Evolutionary conservation across 495 filamentous ascomycete genomes (phyloP), one percentile per base, ranked within the genome.

Genomic region (Podospora didyma): DNA sequence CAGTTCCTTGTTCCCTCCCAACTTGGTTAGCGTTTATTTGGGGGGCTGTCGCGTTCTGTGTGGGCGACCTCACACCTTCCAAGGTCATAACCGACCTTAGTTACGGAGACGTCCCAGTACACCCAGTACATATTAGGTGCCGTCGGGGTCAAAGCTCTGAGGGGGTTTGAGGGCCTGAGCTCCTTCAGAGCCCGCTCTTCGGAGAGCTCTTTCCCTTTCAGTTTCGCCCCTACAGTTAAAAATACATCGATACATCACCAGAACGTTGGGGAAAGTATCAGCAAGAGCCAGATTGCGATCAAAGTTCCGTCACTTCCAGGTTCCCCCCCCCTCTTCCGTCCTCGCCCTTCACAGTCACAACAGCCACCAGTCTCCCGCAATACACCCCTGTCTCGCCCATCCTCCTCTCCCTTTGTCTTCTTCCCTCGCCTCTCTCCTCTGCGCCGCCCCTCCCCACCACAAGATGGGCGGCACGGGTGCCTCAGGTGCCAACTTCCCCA

Each of bases 91-190:
- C n/a, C n/a, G n/a, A n/a, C n/a, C n/a, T n/a, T n/a, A n/a, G n/a
- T n/a, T n/a, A n/a, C n/a, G n/a, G n/a, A n/a, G n/a, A n/a, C n/a
- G n/a, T n/a, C n/a, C n/a, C n/a, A n/a, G n/a, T n/a, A n/a, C n/a
- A n/a, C n/a, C n/a, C n/a, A n/a, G n/a, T n/a, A n/a, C n/a, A n/a
- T n/a, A n/a, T n/a, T n/a, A n/a, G n/a, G n/a, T n/a, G n/a, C n/a
- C n/a, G n/a, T n/a, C n/a, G 28, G 49, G 46, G 47, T 42, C n/a
- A 39, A 50, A 42, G 7, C 2, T 39, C 17, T n/a, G 24, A 53
- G 46, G 55, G 39, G 63, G 60, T 39, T 60, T 54, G 50, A 59
- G 61, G 61, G 63, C 58, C 54, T 22, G 24, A 28, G 37, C 60
- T 56, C 60, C 16, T 58, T 51, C 21, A 49, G 59, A 39, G n/a